Base-by-base conservation (phyloP, 345 rosid genomes). In the Rhizophora mangle region DNA sequence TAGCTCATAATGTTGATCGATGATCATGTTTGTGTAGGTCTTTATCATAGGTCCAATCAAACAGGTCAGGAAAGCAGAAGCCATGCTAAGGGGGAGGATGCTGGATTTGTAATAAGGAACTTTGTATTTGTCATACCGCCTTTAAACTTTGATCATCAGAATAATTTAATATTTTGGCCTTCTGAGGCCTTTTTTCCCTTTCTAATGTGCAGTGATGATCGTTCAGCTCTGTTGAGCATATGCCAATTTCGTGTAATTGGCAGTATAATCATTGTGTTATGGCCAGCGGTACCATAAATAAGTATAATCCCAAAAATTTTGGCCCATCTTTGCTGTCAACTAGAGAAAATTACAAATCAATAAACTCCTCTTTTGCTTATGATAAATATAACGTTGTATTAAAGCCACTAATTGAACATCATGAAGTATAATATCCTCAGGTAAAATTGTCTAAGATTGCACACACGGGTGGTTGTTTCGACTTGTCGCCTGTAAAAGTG, bases 11-110 rank as follows among this genome's bases (percentile, higher is more conserved):
- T 34, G 5, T 30, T 52, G 30, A 9, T n/a, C 16, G n/a, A 54
- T 16, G 22, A 52, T 27, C 37, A 11, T 52, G 52, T 63, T 75
- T 27, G 22, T 73, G 82, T 68, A 89, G 98, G 85, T 87, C 32
- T 94, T 91, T 81, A 78, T 94, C 62, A 88, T 91, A 29, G 98
- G 98, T 67, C 86, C 96, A 0, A 85, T 84, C 80, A 85, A 75
- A 80, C 87, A 89, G 76, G 98, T 91, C 85, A 90, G 95, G 69
- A 94, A 94, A 79, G 95, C 97, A 32, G 96, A 88, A 74, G 98
- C 98, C 76, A 84, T 91, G 70, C 73, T 94, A 73, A 87, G 96
- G 80, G 98, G 98, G 73, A 89, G 84, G 79, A 85, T 89, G 97
- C 61, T 87, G 83, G 89, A 89, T 49, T 26, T 75, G 21, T 73